Evolutionary conservation across 805 yeast genomes (phyloP), one percentile per base, ranked within the genome.

Genomic region (Pichia paraexigua): DNA sequence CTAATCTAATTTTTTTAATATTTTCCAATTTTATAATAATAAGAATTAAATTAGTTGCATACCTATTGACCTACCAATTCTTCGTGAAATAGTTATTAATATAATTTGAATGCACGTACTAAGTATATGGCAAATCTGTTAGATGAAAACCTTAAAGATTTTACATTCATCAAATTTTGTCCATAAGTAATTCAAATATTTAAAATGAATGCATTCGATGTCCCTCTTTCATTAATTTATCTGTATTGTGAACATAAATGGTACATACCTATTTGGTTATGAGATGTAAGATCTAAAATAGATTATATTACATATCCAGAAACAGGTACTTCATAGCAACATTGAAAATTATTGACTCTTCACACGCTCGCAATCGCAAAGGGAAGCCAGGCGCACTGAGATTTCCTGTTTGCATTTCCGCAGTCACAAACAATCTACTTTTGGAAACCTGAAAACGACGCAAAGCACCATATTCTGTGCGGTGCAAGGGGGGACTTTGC

Each of bases 231-330:
- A n/a, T 32, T 13, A 24, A 21, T 40, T 13, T 17, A 22, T 41
- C n/a, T 22, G 15, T 22, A 24, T 41, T 21, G 25, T 13, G 15
- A 24, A 8, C 20, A 8, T 42, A n/a, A 42, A 25, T 10, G 22
- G 44, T 28, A 46, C 43, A 37, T 40, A 45, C 47, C 41, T 37
- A 21, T 45, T 45, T 45, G 47, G 41, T 45, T 45, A 45, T 45
- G 15, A 45, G 47, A 45, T 45, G 20, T 5, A 10, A n/a, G n/a
- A 24, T 3, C n/a, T n/a, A 17, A 35, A n/a, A 11, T 17, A 6
- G 7, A 17, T n/a, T 3, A 3, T 2, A 35, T n/a, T 2, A 3
- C 9, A 7, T 17, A 7, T n/a, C n/a, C 11, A 35, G n/a, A 35
- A 35, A 35, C 20, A n/a, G 39, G 4, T 35, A 9, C 8, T n/a